These are phyloP conservation scores for Neofusicoccum laricinum DNA, from an alignment of 2,329 filamentous ascomycete genomes.

Conservation along the genomic window DNA sequence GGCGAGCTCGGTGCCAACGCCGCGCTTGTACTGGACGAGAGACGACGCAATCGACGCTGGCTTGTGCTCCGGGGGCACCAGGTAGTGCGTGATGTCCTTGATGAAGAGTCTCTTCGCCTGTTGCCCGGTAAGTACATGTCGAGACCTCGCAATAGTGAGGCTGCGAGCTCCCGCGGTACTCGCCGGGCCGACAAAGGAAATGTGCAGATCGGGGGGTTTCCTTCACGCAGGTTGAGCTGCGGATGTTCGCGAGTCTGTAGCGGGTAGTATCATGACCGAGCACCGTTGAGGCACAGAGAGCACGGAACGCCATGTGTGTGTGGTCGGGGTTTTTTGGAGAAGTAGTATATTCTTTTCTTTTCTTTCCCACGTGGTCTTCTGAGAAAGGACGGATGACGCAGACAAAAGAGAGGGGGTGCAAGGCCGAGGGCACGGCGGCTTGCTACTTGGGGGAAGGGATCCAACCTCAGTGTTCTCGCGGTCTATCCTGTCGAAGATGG, in stretches of 20 bases:
- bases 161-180: background rate
- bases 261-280: background rate
- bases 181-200: background rate
- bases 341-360: background rate
- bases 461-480: constrained; percentile 70
- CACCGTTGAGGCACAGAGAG: constrained; percentile 1
- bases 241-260: background rate
- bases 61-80: constrained; percentile 71
- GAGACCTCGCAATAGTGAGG: background rate
- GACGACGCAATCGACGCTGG: constrained; percentile 73
- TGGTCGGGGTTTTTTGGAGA: no score
- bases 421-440: constrained; percentile 15
- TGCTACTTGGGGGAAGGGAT: constrained; percentile 31
- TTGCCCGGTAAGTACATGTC: constrained; percentile 33
- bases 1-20: constrained; percentile 55
- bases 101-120: constrained; percentile 92
- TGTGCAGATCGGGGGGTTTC: background rate
- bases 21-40: constrained; percentile 58
- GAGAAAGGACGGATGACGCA: background rate
- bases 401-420: constrained; percentile 14
- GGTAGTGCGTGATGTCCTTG: constrained; percentile 95
- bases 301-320: no score
- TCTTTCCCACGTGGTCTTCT: background rate
- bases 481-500: constrained; percentile 74
- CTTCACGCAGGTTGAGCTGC: constrained; percentile 8